Percentiles rank a stretch among this genome's conserved stretches.
Conservation (phyloP, 805 yeast genomes). For the Wickerhamomyces pijperi region DNA sequence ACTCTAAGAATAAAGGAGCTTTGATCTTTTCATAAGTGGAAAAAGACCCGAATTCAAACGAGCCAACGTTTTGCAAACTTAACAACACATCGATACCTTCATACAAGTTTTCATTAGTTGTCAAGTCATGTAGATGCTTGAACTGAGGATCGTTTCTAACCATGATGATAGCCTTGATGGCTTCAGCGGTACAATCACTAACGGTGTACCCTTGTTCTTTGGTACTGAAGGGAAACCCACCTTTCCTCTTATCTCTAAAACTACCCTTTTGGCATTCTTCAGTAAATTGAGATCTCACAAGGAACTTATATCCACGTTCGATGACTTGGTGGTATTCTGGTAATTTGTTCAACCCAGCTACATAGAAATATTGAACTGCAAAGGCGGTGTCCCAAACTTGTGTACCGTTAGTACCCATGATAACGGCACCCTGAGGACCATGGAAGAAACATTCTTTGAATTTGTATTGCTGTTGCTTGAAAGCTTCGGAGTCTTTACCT, state of each 20-base stretch:
- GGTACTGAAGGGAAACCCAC: constrained; percentile 96
- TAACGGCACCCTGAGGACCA: constrained; percentile 85
- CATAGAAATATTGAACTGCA: constrained; percentile 70
- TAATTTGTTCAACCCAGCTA: constrained; percentile 65
- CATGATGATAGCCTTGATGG: constrained; percentile 88
- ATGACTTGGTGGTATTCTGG: constrained; percentile 58
- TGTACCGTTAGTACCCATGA: constrained; percentile 95
- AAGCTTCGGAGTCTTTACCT: constrained; percentile 56
- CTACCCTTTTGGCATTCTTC: constrained; percentile 68
- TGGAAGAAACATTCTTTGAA: constrained; percentile 71
- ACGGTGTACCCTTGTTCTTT: constrained; percentile 95
- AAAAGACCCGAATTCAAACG: constrained; percentile 81
- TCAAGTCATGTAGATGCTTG: constrained; percentile 35
- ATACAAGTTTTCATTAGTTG: constrained; percentile 41
- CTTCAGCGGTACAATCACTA: constrained; percentile 94
- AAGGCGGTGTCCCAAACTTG: constrained; percentile 97
- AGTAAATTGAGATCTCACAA: constrained; percentile 76
- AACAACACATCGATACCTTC: constrained; percentile 71
- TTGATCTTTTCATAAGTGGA: constrained; percentile 84
- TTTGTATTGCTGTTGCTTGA: constrained; percentile 41
- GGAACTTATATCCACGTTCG: constrained; percentile 54
- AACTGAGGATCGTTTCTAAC: constrained; percentile 57
- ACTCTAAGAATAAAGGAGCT: constrained; percentile 67
- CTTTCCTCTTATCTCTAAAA: constrained; percentile 72
- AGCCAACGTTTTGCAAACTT: constrained; percentile 65